Conservation (phyloP, 352 stramenopile species). For the Elongisporangium anandrum region DNA sequence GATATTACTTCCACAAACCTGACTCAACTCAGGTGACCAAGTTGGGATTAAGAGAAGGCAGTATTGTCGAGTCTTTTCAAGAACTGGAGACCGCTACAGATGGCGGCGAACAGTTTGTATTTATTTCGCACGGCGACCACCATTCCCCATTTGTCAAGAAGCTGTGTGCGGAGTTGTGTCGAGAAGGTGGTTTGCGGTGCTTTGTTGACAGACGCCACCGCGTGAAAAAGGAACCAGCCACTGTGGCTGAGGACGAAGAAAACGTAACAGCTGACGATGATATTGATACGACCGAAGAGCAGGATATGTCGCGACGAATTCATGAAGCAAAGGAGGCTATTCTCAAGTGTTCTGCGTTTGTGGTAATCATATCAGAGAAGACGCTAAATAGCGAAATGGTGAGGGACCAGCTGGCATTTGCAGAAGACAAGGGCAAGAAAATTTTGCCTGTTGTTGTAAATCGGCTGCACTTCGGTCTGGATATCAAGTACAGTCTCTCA, state of each 20-base stretch:
- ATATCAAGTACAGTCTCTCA: constrained; percentile 78
- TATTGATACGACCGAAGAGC: constrained; percentile 9
- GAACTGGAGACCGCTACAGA: constrained; percentile 47
- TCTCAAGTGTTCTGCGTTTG: constrained; percentile 73
- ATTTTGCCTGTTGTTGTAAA: constrained; percentile 76
- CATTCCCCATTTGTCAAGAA: constrained; percentile 71
- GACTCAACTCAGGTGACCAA: constrained; percentile 9
- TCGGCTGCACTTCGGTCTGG: constrained; percentile 54
- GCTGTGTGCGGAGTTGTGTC: constrained; percentile 63
- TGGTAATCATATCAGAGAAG: constrained; percentile 71
- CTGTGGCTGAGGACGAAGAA: constrained; percentile 25
- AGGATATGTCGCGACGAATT: constrained; percentile 71
- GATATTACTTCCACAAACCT: constrained; percentile 67
- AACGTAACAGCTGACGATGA: constrained; percentile 8
- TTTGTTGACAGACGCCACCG: constrained; percentile 57
- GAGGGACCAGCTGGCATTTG: constrained; percentile 77
- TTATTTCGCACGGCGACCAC: constrained; percentile 77
- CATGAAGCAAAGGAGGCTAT: constrained; percentile 79
- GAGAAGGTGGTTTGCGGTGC: constrained; percentile 55
- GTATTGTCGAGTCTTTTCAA: constrained; percentile 56
- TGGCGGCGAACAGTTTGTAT: constrained; percentile 72
- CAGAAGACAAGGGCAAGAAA: constrained; percentile 81
- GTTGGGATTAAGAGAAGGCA: constrained; percentile 7
- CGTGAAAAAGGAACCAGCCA: constrained; percentile 10
- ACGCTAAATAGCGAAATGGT: constrained; percentile 67